phyloP scores from a whole-genome alignment of 192 early-diverging fungal genomes.

The Glomus cerebriforme region DNA sequence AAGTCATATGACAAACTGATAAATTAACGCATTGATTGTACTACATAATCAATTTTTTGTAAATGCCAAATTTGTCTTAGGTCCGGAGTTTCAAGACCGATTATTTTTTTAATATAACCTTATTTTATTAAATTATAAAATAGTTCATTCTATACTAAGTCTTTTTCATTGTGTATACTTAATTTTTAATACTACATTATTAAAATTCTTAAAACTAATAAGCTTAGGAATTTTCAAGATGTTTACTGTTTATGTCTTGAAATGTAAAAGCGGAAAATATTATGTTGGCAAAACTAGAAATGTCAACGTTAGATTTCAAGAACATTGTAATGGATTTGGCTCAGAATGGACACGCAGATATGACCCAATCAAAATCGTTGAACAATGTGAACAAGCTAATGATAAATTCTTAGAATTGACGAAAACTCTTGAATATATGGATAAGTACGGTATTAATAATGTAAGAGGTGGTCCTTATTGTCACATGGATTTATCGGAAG shows the following conservation, averaged over 20 bases:
- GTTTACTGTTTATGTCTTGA: background rate
- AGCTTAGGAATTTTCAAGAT: background rate
- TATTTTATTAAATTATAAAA: too few species aligned
- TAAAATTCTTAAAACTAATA: too few species aligned
- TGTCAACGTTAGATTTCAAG: background rate
- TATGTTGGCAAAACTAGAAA: background rate
- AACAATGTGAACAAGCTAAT: background rate
- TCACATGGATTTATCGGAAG: background rate
- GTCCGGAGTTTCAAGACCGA: too few species aligned
- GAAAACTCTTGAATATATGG: constrained; percentile 1
- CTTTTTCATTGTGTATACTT: too few species aligned
- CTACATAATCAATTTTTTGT: too few species aligned
- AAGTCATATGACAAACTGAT: too few species aligned
- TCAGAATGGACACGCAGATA: background rate
- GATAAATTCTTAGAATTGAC: background rate
- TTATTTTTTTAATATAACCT: too few species aligned
- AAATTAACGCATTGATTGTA: too few species aligned
- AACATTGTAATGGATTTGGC: background rate
- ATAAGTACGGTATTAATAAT: background rate
- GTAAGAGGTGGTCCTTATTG: background rate
- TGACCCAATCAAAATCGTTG: background rate
- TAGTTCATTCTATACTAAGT: too few species aligned
- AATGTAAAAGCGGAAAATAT: background rate
- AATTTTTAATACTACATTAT: too few species aligned
- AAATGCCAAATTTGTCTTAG: too few species aligned